Conservation (phyloP, 2,329 filamentous ascomycete genomes). For the Tricladium varicosporioides region DNA sequence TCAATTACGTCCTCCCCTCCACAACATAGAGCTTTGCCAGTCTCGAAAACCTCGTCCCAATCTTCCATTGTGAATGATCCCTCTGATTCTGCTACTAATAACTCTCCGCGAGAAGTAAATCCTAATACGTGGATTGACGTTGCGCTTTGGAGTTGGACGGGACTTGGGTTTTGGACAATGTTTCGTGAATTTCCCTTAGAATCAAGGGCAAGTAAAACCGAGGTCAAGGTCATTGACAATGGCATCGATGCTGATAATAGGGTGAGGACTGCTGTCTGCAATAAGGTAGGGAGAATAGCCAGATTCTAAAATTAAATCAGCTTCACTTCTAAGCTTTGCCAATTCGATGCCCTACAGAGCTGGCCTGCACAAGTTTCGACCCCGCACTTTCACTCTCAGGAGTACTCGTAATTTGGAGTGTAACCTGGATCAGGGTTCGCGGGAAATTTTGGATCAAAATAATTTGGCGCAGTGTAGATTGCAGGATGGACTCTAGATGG, state of each 20-base stretch:
- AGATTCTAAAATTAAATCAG: conserved; percentile 57
- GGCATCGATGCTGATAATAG: conserved; percentile 82
- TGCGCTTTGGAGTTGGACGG: conserved; percentile 59
- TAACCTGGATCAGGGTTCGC: conserved; percentile 74
- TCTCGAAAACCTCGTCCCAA: conserved; percentile 70
- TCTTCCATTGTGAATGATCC: conserved; percentile 72
- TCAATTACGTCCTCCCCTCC: conserved; percentile 31
- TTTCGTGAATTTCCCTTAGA: conserved; percentile 39
- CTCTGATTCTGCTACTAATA: conserved; percentile 79
- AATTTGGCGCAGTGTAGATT: conserved; percentile 69
- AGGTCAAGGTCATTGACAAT: conserved; percentile 68
- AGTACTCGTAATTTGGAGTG: conserved; percentile 71
- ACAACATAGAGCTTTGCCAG: conserved; percentile 65
- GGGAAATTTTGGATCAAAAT: conserved; percentile 75
- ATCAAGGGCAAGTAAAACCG: conserved; percentile 61
- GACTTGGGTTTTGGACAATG: conserved; percentile 59
- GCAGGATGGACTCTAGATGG: conserved; percentile 76
- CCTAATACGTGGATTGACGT: conserved; percentile 78
- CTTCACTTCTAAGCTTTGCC: conserved; percentile 6
- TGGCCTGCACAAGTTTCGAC: conserved; percentile 58
- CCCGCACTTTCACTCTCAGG: conserved; percentile 66
- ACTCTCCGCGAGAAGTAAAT: conserved; percentile 70
- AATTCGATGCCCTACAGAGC: conserved; percentile 46
- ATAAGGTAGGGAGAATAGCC: conserved; percentile 73
- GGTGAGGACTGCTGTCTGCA: conserved; percentile 76